Percentiles rank a stretch among this genome's conserved stretches.
Conservation (phyloP, 2,329 filamentous ascomycete genomes). For the Sphaerostilbella broomeana region DNA sequence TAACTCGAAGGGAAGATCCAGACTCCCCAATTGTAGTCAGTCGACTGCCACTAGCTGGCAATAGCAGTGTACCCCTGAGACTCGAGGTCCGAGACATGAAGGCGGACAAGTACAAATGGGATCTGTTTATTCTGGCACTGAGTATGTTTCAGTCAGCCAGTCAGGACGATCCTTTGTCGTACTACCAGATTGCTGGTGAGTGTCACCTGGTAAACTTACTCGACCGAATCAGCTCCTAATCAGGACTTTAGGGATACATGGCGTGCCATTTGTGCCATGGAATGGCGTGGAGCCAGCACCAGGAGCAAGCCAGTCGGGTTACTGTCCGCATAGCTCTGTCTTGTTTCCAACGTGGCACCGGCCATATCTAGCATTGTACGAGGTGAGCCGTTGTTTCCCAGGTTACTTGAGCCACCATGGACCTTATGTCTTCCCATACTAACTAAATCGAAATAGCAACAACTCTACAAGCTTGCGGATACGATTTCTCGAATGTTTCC, state of each 20-base stretch:
- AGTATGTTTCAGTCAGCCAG: conserved; percentile 63
- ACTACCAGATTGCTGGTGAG: conserved; percentile 71
- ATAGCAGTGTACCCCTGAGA: conserved; percentile 42
- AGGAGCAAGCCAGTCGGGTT: conserved; percentile 55
- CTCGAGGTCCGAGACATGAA: conserved; percentile 63
- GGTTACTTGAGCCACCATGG: no score
- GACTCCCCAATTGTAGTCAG: conserved; percentile 35
- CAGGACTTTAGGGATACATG: conserved; percentile 63
- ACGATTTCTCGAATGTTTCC: conserved; percentile 44
- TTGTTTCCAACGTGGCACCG: conserved; percentile 81
- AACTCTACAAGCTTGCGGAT: conserved; percentile 30
- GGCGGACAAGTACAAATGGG: conserved; percentile 60
- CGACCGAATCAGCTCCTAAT: neutral
- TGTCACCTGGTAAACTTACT: conserved; percentile 5
- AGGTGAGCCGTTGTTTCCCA: conserved; percentile 31
- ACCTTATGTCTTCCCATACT: no score
- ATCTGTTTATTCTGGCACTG: conserved; percentile 69
- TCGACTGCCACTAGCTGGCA: conserved; percentile 32
- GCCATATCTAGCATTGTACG: conserved; percentile 62
- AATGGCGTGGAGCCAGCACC: conserved; percentile 42
- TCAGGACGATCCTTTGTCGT: conserved; percentile 60
- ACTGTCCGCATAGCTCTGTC: conserved; percentile 69
- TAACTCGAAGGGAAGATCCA: conserved; percentile 35
- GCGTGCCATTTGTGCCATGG: conserved; percentile 58
- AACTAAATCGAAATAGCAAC: conserved; percentile 27